Conservation (phyloP, 805 yeast genomes). For the Starmerella kuoi region DNA sequence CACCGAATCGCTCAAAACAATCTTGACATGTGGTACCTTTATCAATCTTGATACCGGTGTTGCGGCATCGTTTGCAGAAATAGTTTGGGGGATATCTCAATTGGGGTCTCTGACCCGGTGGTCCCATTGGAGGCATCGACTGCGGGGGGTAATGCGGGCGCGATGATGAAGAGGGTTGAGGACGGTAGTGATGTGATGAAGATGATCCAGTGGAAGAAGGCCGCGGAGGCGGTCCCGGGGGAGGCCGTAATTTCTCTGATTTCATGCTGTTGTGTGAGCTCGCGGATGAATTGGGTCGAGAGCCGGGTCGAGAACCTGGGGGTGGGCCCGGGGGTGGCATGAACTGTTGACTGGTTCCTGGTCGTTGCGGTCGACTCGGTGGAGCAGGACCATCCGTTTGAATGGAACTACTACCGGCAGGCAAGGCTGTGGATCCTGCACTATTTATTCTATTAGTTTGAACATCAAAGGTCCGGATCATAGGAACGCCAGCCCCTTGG, state of each 20-base stretch:
- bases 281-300: not conserved
- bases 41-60: conserved; percentile 51
- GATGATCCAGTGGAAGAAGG: not conserved
- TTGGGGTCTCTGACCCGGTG: conserved; percentile 13
- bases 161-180: not conserved
- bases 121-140: not conserved
- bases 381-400: not conserved
- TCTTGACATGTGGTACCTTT: conserved; percentile 51
- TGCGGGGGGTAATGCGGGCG: not conserved
- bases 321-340: conserved; percentile 11
- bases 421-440: not conserved
- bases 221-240: conserved; percentile 3
- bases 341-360: not conserved
- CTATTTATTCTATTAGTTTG: conserved; percentile 9
- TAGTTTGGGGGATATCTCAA: conserved; percentile 55
- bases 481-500: conserved; percentile 11
- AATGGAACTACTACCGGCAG: not conserved
- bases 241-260: conserved; percentile 1
- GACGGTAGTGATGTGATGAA: not conserved
- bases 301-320: not conserved
- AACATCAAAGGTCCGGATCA: conserved; percentile 5
- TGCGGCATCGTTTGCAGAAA: conserved; percentile 54
- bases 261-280: not conserved
- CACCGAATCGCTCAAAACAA: conserved; percentile 50
- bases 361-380: not conserved